Evolutionary conservation across 2,329 filamentous ascomycete genomes (phyloP).

Genomic region (Alternaria tenuissima): DNA sequence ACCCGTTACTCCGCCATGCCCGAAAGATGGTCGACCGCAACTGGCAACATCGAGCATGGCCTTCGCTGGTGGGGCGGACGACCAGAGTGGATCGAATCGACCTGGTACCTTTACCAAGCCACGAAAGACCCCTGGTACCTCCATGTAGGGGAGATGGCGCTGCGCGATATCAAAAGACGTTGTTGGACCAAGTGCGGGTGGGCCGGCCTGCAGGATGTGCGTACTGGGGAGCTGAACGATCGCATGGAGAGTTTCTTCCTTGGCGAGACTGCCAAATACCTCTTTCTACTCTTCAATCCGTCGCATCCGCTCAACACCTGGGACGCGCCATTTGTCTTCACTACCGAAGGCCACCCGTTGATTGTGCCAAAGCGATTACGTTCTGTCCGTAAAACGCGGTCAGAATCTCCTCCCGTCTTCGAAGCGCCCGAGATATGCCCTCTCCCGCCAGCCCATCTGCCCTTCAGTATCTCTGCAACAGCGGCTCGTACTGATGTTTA

Average conservation of each 20-base stretch:
- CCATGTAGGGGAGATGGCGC: slow-evolving; percentile 93
- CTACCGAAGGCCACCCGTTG: slow-evolving; percentile 93
- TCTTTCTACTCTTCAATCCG: slow-evolving; percentile 89
- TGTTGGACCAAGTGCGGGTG: slow-evolving; percentile 94
- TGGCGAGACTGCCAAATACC: slow-evolving; percentile 94
- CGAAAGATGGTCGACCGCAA: slow-evolving; percentile 89
- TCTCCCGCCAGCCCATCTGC: slow-evolving; percentile 63
- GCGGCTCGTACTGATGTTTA: slow-evolving; percentile 84
- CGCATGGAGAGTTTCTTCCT: slow-evolving; percentile 99
- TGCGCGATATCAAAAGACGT: slow-evolving; percentile 84
- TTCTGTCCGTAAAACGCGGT: slow-evolving; percentile 14
- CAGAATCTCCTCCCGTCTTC: slow-evolving; percentile 20
- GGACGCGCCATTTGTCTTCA: slow-evolving; percentile 90
- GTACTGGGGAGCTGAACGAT: slow-evolving; percentile 82
- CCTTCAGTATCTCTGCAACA: slow-evolving; percentile 79
- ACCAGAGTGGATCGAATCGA: slow-evolving; percentile 96
- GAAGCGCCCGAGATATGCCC: slow-evolving; percentile 68
- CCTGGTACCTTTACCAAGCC: slow-evolving; percentile 92
- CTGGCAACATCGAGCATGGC: slow-evolving; percentile 83
- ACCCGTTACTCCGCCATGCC: slow-evolving; percentile 92
- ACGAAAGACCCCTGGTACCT: slow-evolving; percentile 97
- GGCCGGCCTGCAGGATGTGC: slow-evolving; percentile 75
- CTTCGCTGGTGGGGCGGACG: slow-evolving; percentile 95
- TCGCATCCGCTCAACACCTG: slow-evolving; percentile 86
- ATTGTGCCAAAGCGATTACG: slow-evolving; percentile 70